Percentiles rank a stretch among this genome's conserved stretches.
These are phyloP conservation scores for Vigna mungo DNA, from an alignment of 306 rosid species.

Conservation along the genomic window DNA sequence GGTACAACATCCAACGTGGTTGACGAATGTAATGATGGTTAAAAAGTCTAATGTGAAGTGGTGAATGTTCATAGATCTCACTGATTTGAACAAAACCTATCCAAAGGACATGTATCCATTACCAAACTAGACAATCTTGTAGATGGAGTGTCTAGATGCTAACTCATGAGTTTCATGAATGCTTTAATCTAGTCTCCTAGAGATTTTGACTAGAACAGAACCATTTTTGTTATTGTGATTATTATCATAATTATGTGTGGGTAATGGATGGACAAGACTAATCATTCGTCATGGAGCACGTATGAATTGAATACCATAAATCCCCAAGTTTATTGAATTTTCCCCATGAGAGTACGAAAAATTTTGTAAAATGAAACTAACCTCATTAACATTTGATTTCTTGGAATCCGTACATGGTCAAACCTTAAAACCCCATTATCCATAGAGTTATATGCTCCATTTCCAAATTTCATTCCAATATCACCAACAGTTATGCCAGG, in stretches of 20 bases:
- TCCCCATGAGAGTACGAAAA: slow-evolving; percentile 4
- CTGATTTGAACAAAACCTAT: too few relatives aligned
- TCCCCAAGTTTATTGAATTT: slow-evolving; percentile 18
- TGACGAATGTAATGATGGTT: too few relatives aligned
- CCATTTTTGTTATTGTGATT: neutral
- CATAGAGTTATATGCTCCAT: slow-evolving; percentile 95
- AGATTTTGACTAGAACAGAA: slow-evolving; percentile 5
- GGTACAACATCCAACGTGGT: too few relatives aligned
- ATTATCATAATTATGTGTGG: slow-evolving; percentile 4
- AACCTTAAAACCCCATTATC: slow-evolving; percentile 93
- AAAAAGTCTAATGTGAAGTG: too few relatives aligned
- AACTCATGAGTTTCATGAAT: too few relatives aligned
- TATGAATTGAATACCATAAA: slow-evolving; percentile 35
- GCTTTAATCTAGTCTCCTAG: too few relatives aligned
- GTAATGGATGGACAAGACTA: slow-evolving; percentile 1
- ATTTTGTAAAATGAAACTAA: slow-evolving; percentile 45
- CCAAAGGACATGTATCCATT: too few relatives aligned
- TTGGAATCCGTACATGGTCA: slow-evolving; percentile 86
- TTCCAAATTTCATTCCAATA: slow-evolving; percentile 94
- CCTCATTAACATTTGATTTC: slow-evolving; percentile 98
- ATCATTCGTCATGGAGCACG: slow-evolving; percentile 6
- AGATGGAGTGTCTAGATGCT: too few relatives aligned
- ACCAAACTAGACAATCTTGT: too few relatives aligned
- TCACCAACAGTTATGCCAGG: slow-evolving; percentile 94
- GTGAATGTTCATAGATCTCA: too few relatives aligned